Evolutionary conservation across 2,329 filamentous ascomycete genomes (phyloP), one percentile per base, ranked within the genome.

Genomic region (Shiraia bambusicola): DNA sequence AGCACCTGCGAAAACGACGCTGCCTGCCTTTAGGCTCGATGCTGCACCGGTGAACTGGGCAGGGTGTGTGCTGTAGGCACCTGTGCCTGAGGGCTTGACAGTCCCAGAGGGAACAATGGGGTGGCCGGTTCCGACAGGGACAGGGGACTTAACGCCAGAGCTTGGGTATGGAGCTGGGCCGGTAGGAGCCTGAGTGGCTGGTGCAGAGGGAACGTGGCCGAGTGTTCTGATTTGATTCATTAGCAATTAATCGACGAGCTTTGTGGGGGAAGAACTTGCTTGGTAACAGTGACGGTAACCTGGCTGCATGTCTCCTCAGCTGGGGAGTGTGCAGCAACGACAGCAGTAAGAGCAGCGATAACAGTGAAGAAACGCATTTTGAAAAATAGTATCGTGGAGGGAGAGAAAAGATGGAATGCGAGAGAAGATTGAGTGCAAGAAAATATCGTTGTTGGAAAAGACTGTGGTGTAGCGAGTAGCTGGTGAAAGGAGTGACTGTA

Each of bases 1-100:
- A 13, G 58, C 65, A 57, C 56, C 65, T 26, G 61, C 56, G n/a
- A 61, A 62, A 41, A 66, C 46, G 6, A 56, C 45, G n/a, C 61
- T 52, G 25, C 59, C 62, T 26, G 64, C 57, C 56, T 65, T 59
- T 32, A 58, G 16, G 31, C 47, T 26, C 33, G 48, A 52, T 30
- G 65, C 64, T 28, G 64, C 63, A 36, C 63, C 63, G 26, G 64
- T 66, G 54, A 65, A 68, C 42, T 58, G 46, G 11, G 54, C 46
- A 24, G 51, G 45, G 16, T 57, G 50, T 14, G 55, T 40, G 32
- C 49, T 40, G 43, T 52, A 57, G 4, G 52, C 32, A 24, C 56
- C 56, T 17, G 58, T 63, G 11, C 55, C 58, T 17, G 51, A 52
- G 4, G 57, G 52, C 22, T 40, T 34, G 26, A 42, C 46, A 26